Base-by-base conservation (phyloP, 2,329 filamentous ascomycete species). In the Alternaria alternata region DNA sequence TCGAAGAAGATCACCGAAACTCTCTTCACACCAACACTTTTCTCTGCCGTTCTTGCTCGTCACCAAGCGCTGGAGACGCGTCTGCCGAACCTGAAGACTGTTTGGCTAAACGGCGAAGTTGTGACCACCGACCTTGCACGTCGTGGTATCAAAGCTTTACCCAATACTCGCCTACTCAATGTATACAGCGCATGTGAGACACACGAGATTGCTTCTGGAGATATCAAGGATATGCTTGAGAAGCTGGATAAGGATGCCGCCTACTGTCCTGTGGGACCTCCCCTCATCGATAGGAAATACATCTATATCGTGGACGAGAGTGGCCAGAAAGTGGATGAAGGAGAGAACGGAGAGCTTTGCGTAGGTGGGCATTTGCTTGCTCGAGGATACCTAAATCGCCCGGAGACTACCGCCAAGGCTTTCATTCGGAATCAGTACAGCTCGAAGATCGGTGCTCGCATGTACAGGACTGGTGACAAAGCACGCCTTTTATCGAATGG, bases 111-210 rank as follows among this genome's bases (percentile, higher is more conserved):
- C 67, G 91, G 91, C 51, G 91, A 94, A 78, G 91, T 94, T 1
- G 91, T 94, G 53, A 92, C 90, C 0, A 90, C 90, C 0, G 91
- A 94, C 71, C 85, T 94, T 16, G 90, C 89, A 32, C 87, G 88
- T 26, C 86, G 90, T 41, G 89, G 88, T 3, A 82, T 90, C 54
- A 86, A 86, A 55, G 88, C 89, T 3, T 83, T 94, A 4, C 91
- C 91, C 0, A 85, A 88, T 0, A 85, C 87, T 3, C 87, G 89
- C 16, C 79, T 94, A 12, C 85, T 94, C 62, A 94, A 94, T 68
- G 91, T 90, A 69, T 94, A 94, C 80, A 93, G 90, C 71, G 91
- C 91, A 16, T 93, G 91, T 70, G 91, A 94, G 76, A 94, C 91
- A 0, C 91, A 93, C 65, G 91, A 93, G 77, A 88, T 92, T 62